Percentiles rank a stretch among this genome's conserved stretches.
Conservation (phyloP, 768 basidiomycete species). For the Rhizopogon rudus region DNA sequence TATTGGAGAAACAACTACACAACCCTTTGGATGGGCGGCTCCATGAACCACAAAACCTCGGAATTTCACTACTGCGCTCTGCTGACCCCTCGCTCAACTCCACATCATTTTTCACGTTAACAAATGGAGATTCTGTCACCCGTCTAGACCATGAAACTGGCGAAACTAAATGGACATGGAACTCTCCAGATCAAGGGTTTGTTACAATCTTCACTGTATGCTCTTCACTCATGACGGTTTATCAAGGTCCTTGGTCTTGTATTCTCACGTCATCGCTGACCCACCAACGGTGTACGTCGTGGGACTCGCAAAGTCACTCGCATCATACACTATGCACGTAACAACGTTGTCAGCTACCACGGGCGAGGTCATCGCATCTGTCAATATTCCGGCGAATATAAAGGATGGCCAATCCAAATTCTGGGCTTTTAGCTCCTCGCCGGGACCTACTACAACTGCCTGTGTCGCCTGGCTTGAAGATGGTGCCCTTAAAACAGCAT, state of each 20-base stretch:
- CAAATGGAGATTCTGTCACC: constrained; percentile 56
- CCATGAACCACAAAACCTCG: constrained; percentile 50
- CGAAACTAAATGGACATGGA: constrained; percentile 64
- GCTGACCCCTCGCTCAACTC: constrained; percentile 29
- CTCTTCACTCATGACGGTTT: neutral
- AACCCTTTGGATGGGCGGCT: constrained; percentile 35
- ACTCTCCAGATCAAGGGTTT: constrained; percentile 62
- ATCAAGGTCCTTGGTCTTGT: constrained; percentile 56
- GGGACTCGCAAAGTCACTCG: constrained; percentile 38
- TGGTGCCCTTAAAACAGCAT: constrained; percentile 42
- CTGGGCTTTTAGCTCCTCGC: constrained; percentile 25
- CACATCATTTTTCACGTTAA: constrained; percentile 42
- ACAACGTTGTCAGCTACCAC: constrained; percentile 51
- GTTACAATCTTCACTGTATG: constrained; percentile 14
- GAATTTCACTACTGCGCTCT: constrained; percentile 42
- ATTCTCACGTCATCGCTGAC: constrained; percentile 56
- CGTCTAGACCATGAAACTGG: constrained; percentile 49
- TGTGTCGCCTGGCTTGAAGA: constrained; percentile 42
- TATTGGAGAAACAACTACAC: constrained; percentile 64
- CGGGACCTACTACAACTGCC: constrained; percentile 6
- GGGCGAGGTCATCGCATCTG: constrained; percentile 45
- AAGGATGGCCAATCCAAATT: constrained; percentile 30
- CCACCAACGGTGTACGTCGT: constrained; percentile 49
- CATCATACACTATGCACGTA: constrained; percentile 62
- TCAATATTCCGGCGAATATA: constrained; percentile 51